A percentile compares a stretch with the other conserved stretches of the same genome.
phyloP scores from a whole-genome alignment of 2,329 filamentous ascomycete genomes.

The Aspergillus udagawae region DNA sequence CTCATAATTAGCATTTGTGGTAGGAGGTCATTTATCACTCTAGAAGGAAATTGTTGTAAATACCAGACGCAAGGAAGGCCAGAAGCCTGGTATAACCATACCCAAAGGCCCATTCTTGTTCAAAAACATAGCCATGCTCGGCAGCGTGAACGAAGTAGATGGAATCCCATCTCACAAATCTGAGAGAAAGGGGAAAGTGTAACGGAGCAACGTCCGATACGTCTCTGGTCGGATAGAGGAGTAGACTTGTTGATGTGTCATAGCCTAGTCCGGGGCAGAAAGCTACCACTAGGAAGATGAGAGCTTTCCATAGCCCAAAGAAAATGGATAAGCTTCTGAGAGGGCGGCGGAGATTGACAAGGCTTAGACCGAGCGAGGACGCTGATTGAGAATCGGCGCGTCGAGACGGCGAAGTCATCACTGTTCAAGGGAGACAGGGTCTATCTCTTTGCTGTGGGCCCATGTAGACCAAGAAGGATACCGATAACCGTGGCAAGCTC shows the following conservation, averaged over 20 bases:
- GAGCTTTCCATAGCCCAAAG: conserved; percentile 54
- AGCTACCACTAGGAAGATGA: conserved; percentile 49
- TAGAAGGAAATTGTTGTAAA: conserved; percentile 7
- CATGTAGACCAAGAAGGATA: background rate
- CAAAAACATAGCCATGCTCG: conserved; percentile 53
- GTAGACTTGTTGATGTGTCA: conserved; percentile 57
- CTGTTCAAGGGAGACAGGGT: background rate
- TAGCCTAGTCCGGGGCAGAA: conserved; percentile 57
- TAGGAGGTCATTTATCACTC: background rate
- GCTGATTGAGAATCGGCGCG: conserved; percentile 8
- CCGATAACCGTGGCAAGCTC: background rate
- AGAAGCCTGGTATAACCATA: conserved; percentile 50
- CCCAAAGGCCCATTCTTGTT: conserved; percentile 66
- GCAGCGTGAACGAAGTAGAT: conserved; percentile 57
- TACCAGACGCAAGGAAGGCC: conserved; percentile 32
- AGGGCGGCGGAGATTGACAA: conserved; percentile 27
- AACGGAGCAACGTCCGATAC: background rate
- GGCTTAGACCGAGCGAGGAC: conserved; percentile 8
- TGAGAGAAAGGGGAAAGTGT: conserved; percentile 30
- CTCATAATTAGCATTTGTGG: conserved; percentile 10
- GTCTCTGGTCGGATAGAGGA: conserved; percentile 27
- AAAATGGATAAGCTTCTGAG: conserved; percentile 32
- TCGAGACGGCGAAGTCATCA: background rate
- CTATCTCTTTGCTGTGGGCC: background rate
- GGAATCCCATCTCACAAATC: conserved; percentile 59